Evolutionary conservation across 225 moss, liverwort and hornwort species (phyloP).

Genomic region (Antitrichia curtipendula): DNA sequence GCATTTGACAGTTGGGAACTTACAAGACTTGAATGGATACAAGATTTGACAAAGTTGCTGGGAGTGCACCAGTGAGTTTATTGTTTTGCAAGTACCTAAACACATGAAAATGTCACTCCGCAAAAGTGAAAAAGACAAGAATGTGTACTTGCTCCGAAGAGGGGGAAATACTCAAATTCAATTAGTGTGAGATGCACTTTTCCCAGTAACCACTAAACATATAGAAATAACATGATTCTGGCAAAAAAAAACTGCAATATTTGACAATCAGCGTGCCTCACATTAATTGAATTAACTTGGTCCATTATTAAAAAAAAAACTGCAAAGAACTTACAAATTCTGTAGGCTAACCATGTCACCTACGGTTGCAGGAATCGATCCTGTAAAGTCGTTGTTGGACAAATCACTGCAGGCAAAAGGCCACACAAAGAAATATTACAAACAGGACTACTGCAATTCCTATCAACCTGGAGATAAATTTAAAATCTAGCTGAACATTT

Average conservation of each 20-base stretch:
- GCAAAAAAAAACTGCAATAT: background rate
- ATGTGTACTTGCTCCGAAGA: background rate
- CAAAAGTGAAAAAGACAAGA: background rate
- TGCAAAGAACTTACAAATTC: constrained; percentile 33
- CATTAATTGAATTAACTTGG: no score
- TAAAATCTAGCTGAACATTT: background rate
- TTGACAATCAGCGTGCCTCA: no score
- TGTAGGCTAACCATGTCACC: constrained; percentile 30
- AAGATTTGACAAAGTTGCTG: constrained; percentile 34
- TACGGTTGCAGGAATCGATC: constrained; percentile 31
- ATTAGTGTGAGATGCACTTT: background rate
- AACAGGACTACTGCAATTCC: background rate
- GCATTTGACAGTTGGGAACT: background rate
- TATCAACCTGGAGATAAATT: background rate
- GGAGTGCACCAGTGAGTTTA: constrained; percentile 36
- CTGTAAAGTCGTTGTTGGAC: constrained; percentile 40
- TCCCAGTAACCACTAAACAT: background rate
- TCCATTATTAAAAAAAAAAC: background rate
- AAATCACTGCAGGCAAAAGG: constrained; percentile 18
- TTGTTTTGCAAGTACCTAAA: constrained; percentile 57
- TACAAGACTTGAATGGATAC: constrained; percentile 7
- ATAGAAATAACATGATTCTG: no score
- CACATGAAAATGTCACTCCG: background rate
- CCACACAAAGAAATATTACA: background rate
- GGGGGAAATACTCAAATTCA: background rate